Base-by-base conservation (phyloP, 257 asterid species). In the Ajuga chamaepitys region DNA sequence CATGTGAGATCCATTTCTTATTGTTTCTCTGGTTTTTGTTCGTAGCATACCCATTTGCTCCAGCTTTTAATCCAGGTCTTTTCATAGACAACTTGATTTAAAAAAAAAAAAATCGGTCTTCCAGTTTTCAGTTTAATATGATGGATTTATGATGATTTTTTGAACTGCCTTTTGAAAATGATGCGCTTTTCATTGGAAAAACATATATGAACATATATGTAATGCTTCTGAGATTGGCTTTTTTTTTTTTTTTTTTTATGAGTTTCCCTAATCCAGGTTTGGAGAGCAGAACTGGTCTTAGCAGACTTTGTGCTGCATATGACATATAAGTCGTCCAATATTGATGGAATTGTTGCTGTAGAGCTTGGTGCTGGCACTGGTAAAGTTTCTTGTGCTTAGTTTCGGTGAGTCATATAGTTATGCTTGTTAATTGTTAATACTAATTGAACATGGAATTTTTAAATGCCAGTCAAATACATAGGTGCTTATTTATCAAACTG, bases 351-450 rank as follows among this genome's bases (percentile, higher is more conserved):
- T 68, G 78, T 84, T 71, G 96, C 95, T 3, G 16, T 85, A 40
- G 97, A 89, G 69, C 96, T 93, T 72, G 99, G 99, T 20, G 91
- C 97, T 53, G 99, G 99, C 69, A 88, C 97, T 57, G 99, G 99
- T 90, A 74, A 70, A 50, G 60, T 68, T 75, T 65, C 48, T 46
- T 71, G 12, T 68, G 64, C 71, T 37, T 65, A 65, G 54, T n/a
- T 68, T 44, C 26, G 46, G 44, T 59, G 62, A 62, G 28, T 62
- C 44, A 8, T 60, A 65, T 56, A 47, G 59, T 61, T 62, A 30
- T 56, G 24, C 46, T 20, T 61, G 52, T 14, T 62, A 12, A 5
- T 57, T 59, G 35, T 54, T 64, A 54, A 21, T 64, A 53, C 60
- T 72, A 18, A 14, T 58, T 14, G 38, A 45, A 20, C 20, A 73